A percentile compares a stretch with the other conserved stretches of the same genome.
Evolutionary conservation across 2,329 filamentous ascomycete genomes (phyloP).

Genomic region (Cercospora sp.): DNA sequence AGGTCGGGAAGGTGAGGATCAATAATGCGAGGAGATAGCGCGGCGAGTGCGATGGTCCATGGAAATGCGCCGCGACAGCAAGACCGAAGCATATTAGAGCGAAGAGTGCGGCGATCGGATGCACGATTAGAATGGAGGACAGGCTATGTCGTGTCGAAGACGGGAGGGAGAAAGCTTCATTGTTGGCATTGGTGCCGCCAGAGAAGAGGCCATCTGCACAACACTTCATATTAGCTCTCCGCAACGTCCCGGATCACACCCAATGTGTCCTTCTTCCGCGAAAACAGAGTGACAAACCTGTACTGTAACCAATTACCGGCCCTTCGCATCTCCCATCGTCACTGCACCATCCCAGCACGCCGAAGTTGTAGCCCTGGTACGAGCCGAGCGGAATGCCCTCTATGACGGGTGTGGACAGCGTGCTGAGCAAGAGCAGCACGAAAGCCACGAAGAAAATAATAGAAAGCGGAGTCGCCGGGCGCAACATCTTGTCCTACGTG

Average conservation of each 20-base stretch:
- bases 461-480: conserved; percentile 87
- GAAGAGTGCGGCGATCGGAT: conserved; percentile 84
- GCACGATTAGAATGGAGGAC: conserved; percentile 87
- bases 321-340: conserved; percentile 61
- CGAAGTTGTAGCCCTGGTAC: conserved; percentile 76
- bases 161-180: conserved; percentile 57
- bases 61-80: conserved; percentile 78
- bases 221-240: neutral
- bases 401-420: conserved; percentile 89
- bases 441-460: conserved; percentile 84
- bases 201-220: conserved; percentile 50
- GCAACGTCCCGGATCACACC: neutral
- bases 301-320: conserved; percentile 81
- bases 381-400: conserved; percentile 79
- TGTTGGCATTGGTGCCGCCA: conserved; percentile 37
- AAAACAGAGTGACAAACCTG: conserved; percentile 58
- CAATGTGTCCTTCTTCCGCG: neutral
- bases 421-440: conserved; percentile 77
- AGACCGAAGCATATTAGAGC: conserved; percentile 82
- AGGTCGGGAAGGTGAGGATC: conserved; percentile 81
- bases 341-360: conserved; percentile 88
- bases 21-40: conserved; percentile 82
- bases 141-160: conserved; percentile 68
- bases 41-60: conserved; percentile 83
- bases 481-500: conserved; percentile 50